Base-by-base conservation (phyloP, 140 eudicot genomes). In the Ambrosia hybrid region DNA sequence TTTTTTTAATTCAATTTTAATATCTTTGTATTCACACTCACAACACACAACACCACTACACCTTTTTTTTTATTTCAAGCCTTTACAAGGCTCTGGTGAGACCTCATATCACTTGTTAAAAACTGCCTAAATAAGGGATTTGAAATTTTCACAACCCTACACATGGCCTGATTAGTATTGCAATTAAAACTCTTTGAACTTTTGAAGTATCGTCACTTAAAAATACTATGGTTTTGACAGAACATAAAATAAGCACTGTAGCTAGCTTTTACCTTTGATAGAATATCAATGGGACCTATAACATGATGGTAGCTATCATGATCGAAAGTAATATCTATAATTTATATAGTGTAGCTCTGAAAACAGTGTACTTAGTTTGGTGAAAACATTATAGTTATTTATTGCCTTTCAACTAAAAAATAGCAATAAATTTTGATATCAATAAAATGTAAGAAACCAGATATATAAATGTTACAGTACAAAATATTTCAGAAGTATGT, bases 271-370 rank as follows among this genome's bases (percentile, higher is more conserved):
- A 43, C 9, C 11, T 43, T 43, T 43, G 48, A 43, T 7, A 9
- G 48, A 6, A 43, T 43, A 43, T 43, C 48, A 43, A 43, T 43
- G 10, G 14, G 55, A 13, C 55, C 55, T 49, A 9, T 49, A 9
- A 49, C 13, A 2, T 49, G 15, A 49, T 49, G 12, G 15, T 11
- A 49, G 10, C 14, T 9, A 2, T 49, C 55, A 9, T 49, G 4
- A 3, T 49, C 55, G 53, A 48, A 48, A 9, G 9, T 9, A 9
- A 48, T 8, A 48, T 2, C 48, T 41, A 41, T 4, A 55, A 55
- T n/a, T 55, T 55, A 14, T 55, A 3, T 14, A 55, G 16, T 67
- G 16, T 46, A 45, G 71, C 57, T 67, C 45, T 67, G 57, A 67
- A 67, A 37, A 45, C 48, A 45, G 55, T 4, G 55, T 49, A 12